Conservation (phyloP, 148 eudicot genomes). For the Hydrangea macrophylla region DNA sequence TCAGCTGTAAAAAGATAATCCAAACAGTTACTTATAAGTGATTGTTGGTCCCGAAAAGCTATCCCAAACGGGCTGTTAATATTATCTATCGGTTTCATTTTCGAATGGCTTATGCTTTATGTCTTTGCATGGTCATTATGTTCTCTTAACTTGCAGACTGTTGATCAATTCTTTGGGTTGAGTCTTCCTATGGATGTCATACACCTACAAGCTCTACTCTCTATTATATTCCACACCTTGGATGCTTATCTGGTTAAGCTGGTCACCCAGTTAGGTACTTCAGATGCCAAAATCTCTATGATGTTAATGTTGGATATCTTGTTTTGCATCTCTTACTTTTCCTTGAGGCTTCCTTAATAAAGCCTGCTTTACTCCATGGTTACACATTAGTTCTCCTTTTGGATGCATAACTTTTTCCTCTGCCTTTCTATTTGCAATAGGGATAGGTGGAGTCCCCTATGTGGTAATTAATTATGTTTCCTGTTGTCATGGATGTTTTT, state of each 20-base stretch:
- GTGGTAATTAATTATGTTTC: background rate
- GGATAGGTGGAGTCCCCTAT: background rate
- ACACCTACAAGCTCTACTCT: slow-evolving; percentile 87
- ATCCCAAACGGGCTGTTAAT: too few species aligned
- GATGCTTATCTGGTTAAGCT: slow-evolving; percentile 66
- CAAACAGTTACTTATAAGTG: too few species aligned
- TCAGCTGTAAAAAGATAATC: too few species aligned
- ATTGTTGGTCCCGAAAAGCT: too few species aligned
- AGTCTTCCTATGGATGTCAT: slow-evolving; percentile 80
- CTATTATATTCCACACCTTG: slow-evolving; percentile 78
- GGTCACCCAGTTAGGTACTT: slow-evolving; percentile 65
- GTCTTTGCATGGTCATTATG: slow-evolving; percentile 3
- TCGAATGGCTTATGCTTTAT: slow-evolving; percentile 11
- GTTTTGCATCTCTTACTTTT: background rate
- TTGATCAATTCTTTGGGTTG: slow-evolving; percentile 78
- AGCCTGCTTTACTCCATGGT: background rate
- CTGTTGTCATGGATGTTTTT: background rate
- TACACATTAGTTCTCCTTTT: background rate
- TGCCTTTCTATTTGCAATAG: background rate
- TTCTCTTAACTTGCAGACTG: slow-evolving; percentile 57
- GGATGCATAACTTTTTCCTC: background rate
- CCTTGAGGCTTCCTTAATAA: slow-evolving; percentile 1
- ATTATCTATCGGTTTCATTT: too few species aligned
- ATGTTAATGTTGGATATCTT: background rate
- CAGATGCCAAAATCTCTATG: slow-evolving; percentile 5